phyloP scores from a whole-genome alignment of 2,329 filamentous ascomycete species.

The Trichoderma cornu-damae region DNA sequence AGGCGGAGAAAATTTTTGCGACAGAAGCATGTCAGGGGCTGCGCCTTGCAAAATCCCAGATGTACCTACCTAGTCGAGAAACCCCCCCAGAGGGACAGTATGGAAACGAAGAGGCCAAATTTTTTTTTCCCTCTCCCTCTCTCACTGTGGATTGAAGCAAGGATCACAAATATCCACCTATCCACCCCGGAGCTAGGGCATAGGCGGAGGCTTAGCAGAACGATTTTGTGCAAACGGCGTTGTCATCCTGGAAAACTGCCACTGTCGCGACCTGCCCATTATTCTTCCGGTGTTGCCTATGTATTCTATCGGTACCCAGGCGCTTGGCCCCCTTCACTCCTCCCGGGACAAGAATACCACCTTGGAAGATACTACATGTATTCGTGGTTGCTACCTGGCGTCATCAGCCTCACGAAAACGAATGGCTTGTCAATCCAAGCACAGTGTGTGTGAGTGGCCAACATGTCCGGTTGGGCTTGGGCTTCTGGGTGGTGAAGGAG shows the following conservation, averaged over 20 bases:
- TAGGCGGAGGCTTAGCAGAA: too few species aligned
- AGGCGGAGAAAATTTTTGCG: slow-evolving; percentile 13
- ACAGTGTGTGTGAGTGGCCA: neutral
- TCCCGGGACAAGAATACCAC: neutral
- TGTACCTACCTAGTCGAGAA: neutral
- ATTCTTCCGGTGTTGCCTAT: too few species aligned
- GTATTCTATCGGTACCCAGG: too few species aligned
- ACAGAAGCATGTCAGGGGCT: slow-evolving; percentile 11
- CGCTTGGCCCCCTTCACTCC: too few species aligned
- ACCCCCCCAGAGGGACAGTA: too few species aligned
- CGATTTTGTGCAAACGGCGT: too few species aligned
- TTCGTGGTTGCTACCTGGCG: neutral
- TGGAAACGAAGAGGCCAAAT: neutral
- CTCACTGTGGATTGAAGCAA: too few species aligned
- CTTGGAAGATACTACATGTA: neutral
- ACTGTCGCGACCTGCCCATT: too few species aligned
- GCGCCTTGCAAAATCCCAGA: neutral
- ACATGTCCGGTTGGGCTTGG: neutral
- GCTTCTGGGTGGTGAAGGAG: neutral
- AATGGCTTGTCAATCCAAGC: neutral
- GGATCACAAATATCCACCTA: too few species aligned
- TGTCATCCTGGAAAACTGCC: too few species aligned
- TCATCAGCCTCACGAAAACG: neutral
- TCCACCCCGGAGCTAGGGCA: too few species aligned
- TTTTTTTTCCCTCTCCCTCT: too few species aligned